phyloP scores from a whole-genome alignment of 2,329 filamentous ascomycete species.

The Colletotrichum noveboracense region DNA sequence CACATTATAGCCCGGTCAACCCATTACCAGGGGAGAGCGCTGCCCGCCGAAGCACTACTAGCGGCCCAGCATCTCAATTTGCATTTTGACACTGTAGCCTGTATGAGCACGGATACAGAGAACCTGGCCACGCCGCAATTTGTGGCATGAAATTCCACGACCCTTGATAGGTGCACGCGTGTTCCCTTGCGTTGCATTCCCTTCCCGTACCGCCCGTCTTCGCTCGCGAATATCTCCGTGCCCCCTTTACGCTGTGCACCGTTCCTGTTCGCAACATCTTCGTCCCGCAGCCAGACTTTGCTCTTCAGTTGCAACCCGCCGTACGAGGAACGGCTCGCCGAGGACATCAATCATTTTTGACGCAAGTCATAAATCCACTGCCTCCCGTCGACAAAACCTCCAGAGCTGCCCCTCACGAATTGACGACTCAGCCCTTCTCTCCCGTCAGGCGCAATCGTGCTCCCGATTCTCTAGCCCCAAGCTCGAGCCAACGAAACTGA shows the following conservation, averaged over 20 bases:
- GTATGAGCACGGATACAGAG: not conserved
- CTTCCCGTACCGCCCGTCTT: conserved; percentile 2
- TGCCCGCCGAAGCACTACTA: not conserved
- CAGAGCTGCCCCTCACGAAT: not conserved
- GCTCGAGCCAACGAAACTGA: not conserved
- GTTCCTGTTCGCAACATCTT: not conserved
- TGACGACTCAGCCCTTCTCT: not conserved
- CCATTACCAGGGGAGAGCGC: not conserved
- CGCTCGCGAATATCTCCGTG: not conserved
- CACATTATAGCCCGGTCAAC: not conserved
- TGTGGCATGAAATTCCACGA: conserved; percentile 1
- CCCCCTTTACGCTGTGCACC: conserved; percentile 6
- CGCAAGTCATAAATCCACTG: not conserved
- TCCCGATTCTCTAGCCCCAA: not conserved
- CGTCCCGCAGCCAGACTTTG: not conserved
- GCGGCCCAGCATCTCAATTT: not conserved
- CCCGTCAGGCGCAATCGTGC: not conserved
- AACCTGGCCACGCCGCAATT: not conserved
- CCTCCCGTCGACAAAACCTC: not conserved
- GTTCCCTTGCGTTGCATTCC: conserved; percentile 19
- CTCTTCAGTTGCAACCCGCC: not conserved
- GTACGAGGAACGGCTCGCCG: not conserved
- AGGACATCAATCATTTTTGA: not conserved
- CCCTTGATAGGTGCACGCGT: conserved; percentile 20
- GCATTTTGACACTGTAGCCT: not conserved